A percentile compares a stretch with the other conserved stretches of the same genome.
These are phyloP conservation scores for Senna tora DNA, from an alignment of 306 rosid species.

Conservation along the genomic window DNA sequence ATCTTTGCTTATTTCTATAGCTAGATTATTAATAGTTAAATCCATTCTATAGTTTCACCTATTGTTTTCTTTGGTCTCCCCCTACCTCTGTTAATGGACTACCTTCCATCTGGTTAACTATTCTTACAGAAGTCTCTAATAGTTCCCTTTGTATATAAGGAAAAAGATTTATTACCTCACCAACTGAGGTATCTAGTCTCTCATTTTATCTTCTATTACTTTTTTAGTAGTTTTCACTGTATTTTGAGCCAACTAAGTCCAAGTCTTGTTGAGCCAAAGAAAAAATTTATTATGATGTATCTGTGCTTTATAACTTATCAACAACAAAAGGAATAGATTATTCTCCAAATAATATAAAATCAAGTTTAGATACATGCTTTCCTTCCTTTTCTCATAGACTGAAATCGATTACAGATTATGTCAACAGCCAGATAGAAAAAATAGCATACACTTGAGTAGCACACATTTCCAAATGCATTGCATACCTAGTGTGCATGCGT, in stretches of 20 bases:
- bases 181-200: background rate
- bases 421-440: background rate
- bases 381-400: slow-evolving; percentile 6
- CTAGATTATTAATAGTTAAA: too few species aligned
- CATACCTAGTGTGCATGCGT: slow-evolving; percentile 71
- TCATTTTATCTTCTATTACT: background rate
- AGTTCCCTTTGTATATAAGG: too few species aligned
- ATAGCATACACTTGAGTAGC: slow-evolving; percentile 7
- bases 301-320: background rate
- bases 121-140: too few species aligned
- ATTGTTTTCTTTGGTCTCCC: too few species aligned
- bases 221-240: background rate
- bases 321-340: background rate
- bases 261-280: background rate
- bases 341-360: slow-evolving; percentile 11
- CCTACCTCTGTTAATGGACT: too few species aligned
- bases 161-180: background rate
- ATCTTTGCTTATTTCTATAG: too few species aligned
- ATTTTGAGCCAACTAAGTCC: background rate
- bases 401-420: background rate
- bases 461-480: slow-evolving; percentile 20
- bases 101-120: too few species aligned
- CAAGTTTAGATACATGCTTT: slow-evolving; percentile 13
- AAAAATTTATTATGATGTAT: background rate
- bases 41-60: too few species aligned